A percentile compares a stretch with the other conserved stretches of the same genome.
Conservation (phyloP, 1,284 basidiomycete species). For the Dichomitus squalens region DNA sequence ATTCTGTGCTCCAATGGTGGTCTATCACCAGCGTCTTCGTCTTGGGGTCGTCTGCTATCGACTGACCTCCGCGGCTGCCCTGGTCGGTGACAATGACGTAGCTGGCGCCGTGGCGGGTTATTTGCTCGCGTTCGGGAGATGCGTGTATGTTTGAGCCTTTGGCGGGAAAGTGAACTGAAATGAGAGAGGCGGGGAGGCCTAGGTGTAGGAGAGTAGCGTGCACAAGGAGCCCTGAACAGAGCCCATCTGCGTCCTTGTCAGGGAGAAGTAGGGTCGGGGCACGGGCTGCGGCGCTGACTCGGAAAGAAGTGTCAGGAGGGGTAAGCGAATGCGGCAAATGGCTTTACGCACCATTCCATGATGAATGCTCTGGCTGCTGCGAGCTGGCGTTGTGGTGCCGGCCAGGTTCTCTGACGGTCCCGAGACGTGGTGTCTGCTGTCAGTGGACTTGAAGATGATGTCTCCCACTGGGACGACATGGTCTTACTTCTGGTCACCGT, state of each 20-base stretch:
- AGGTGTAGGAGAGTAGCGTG: conserved; percentile 32
- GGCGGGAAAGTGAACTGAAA: conserved; percentile 33
- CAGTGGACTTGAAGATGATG: too few relatives aligned
- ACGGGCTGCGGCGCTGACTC: conserved; percentile 13
- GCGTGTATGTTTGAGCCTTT: conserved; percentile 35
- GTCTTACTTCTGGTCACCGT: too few relatives aligned
- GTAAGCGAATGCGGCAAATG: not conserved
- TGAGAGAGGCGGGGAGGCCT: conserved; percentile 23
- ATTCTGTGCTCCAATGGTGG: conserved; percentile 35
- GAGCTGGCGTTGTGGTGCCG: not conserved
- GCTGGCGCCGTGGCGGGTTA: conserved; percentile 24
- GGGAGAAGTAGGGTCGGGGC: conserved; percentile 31
- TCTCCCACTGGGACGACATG: too few relatives aligned
- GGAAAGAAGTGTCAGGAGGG: not conserved
- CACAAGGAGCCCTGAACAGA: conserved; percentile 34
- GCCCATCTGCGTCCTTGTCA: conserved; percentile 39
- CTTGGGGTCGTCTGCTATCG: conserved; percentile 20
- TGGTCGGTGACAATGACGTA: conserved; percentile 34
- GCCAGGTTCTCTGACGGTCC: not conserved
- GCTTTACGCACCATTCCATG: not conserved
- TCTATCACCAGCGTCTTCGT: conserved; percentile 33
- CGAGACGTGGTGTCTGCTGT: too few relatives aligned
- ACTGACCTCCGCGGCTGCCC: conserved; percentile 32
- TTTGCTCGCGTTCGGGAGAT: conserved; percentile 25
- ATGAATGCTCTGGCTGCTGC: not conserved